Conservation (phyloP, 2,329 filamentous ascomycete species). For the Thyridium curvatum region DNA sequence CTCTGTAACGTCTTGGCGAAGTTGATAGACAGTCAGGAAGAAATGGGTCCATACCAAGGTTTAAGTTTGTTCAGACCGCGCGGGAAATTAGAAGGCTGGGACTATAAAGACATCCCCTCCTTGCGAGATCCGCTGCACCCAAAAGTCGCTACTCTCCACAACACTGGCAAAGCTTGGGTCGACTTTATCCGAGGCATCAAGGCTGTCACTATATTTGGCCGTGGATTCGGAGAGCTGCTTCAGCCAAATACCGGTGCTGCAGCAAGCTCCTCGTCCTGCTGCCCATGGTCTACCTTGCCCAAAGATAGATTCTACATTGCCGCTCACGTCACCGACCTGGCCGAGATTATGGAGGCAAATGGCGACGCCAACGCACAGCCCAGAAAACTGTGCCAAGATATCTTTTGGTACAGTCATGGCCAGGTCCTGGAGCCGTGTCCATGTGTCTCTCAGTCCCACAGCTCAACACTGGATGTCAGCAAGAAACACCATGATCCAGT, state of each 20-base stretch:
- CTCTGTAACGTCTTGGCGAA: slow-evolving; percentile 13
- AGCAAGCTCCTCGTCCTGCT: too few relatives aligned
- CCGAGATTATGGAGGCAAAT: background rate
- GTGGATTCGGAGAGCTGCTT: slow-evolving; percentile 14
- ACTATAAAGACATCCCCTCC: slow-evolving; percentile 16
- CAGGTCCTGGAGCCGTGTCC: background rate
- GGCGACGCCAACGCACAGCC: background rate
- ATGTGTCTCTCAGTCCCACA: background rate
- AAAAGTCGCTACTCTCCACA: slow-evolving; percentile 10
- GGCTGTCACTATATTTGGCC: slow-evolving; percentile 14
- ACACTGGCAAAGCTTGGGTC: slow-evolving; percentile 12
- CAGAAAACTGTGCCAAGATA: background rate
- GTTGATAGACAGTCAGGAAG: slow-evolving; percentile 15
- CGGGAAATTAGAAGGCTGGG: slow-evolving; percentile 20
- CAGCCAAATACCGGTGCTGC: too few relatives aligned
- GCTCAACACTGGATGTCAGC: too few relatives aligned
- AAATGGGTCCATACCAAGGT: slow-evolving; percentile 5
- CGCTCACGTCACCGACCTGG: background rate
- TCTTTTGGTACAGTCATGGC: background rate
- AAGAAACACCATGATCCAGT: background rate
- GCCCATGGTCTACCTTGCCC: background rate
- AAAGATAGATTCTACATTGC: background rate
- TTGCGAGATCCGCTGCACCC: slow-evolving; percentile 8
- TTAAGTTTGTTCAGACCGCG: slow-evolving; percentile 4
- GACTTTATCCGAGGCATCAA: slow-evolving; percentile 14